phyloP scores from a whole-genome alignment of 257 asterid species.

The Solanum lycopersicoides region DNA sequence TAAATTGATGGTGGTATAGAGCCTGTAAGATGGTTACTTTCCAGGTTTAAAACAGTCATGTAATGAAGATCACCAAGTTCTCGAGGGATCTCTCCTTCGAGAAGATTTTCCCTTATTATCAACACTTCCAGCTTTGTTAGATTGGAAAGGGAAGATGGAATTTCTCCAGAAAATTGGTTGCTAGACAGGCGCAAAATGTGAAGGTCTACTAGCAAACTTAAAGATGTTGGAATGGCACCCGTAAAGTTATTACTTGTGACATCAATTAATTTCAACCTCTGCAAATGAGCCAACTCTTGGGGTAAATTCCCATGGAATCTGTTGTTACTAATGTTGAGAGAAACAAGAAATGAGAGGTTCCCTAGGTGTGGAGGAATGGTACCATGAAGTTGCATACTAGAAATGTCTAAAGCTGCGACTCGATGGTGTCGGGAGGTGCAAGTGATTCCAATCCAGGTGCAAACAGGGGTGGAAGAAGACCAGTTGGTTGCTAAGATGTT shows the following conservation, averaged over 20 bases:
- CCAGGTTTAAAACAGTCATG: not conserved
- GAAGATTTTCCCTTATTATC: too few species aligned
- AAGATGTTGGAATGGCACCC: too few species aligned
- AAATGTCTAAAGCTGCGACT: not conserved
- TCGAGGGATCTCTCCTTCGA: too few species aligned
- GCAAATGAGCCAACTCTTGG: too few species aligned
- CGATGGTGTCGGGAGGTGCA: not conserved
- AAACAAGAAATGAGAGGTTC: not conserved
- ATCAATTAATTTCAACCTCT: too few species aligned
- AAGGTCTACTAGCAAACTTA: too few species aligned
- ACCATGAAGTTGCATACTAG: not conserved
- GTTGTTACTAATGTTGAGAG: not conserved
- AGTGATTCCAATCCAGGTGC: not conserved
- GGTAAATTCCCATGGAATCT: not conserved
- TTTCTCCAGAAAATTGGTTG: too few species aligned
- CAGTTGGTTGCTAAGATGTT: not conserved
- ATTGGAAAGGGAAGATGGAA: too few species aligned
- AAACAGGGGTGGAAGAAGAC: not conserved
- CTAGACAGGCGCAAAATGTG: too few species aligned
- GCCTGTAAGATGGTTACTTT: constrained; percentile 4
- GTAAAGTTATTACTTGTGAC: too few species aligned
- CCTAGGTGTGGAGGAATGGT: not conserved
- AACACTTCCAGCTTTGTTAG: too few species aligned
- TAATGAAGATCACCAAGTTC: constrained; percentile 2
- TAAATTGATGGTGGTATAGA: not conserved